phyloP scores from a whole-genome alignment of 768 basidiomycete species.

The Lactarius evosmus region DNA sequence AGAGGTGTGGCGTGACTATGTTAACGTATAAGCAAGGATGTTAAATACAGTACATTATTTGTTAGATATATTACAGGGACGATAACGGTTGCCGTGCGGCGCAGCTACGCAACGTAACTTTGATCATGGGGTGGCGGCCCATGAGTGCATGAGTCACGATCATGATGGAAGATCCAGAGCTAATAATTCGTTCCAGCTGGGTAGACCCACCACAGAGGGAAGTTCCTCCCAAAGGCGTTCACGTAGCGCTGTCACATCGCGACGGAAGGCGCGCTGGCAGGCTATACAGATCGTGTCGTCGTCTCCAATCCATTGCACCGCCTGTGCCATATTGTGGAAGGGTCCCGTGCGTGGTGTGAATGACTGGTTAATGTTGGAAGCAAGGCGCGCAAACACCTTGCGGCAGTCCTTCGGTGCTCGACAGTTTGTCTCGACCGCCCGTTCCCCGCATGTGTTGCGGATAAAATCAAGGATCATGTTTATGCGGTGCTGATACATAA shows the following conservation, averaged over 20 bases:
- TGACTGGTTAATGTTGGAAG: conserved; percentile 43
- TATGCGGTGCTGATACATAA: conserved; percentile 56
- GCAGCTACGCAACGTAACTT: background rate
- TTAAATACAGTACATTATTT: conserved; percentile 17
- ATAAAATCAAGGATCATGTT: conserved; percentile 48
- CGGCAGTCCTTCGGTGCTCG: conserved; percentile 35
- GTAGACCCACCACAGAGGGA: conserved; percentile 45
- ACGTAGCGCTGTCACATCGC: conserved; percentile 41
- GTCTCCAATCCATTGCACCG: conserved; percentile 37
- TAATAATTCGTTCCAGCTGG: conserved; percentile 45
- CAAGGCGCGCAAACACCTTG: conserved; percentile 43
- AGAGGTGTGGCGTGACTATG: background rate
- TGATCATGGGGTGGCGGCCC: background rate
- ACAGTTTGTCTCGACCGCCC: conserved; percentile 35
- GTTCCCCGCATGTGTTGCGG: conserved; percentile 41
- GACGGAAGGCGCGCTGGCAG: conserved; percentile 44
- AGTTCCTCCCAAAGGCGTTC: conserved; percentile 47
- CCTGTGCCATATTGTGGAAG: conserved; percentile 52
- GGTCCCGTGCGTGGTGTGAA: conserved; percentile 53
- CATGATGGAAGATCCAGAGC: conserved; percentile 33
- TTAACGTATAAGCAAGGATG: background rate
- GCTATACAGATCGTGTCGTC: conserved; percentile 42
- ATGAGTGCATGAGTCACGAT: background rate
- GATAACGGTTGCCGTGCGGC: background rate
- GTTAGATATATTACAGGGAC: background rate